Evolutionary conservation across 805 yeast genomes (phyloP), one percentile per base, ranked within the genome.

Genomic region (Metschnikowia reukaufii): DNA sequence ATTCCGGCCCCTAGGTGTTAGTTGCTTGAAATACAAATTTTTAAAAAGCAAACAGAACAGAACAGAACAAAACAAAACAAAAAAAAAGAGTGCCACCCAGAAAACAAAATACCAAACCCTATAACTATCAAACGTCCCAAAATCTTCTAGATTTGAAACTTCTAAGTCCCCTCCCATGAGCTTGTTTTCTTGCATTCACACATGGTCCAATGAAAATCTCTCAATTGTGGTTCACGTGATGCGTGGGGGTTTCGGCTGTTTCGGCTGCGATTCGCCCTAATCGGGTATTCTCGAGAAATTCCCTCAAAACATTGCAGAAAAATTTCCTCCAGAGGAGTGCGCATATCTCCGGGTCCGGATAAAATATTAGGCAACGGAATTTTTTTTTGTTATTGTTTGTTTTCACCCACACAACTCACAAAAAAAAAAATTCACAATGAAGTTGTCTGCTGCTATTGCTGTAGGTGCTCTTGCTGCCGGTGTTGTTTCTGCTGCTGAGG

Each of bases 381-480:
- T 15, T 18, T 18, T 34, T 36, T 19, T 21, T 36, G 6, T 23
- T 27, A 15, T 19, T 8, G 18, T 13, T 42, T 34, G 17, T 33
- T 41, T 23, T 41, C 27, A 23, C 23, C 32, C 17, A 41, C 44
- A 6, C 31, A 16, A 20, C 25, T n/a, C 33, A 17, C 15, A 34
- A 41, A 34, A 25, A 7, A n/a, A 36, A 23, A 12, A 42, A 10
- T 6, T 6, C 30, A 42, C 7, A 23, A 55, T 55, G 59, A 53
- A 55, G 53, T 38, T 55, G 35, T 47, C 59, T 32, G 39, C 55
- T 34, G 49, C 51, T 43, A 29, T 55, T 46, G 52, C 51, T 40
- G 47, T 39, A 30, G 50, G 54, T 37, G 59, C 56, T 23, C 38
- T 51, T 35, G 54, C 52, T 9, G 45, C 54, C 23, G 53, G 48